Evolutionary conservation across 257 asterid genomes (phyloP), one percentile per base, ranked within the genome.

Genomic region (Solanum ahanhuiri): DNA sequence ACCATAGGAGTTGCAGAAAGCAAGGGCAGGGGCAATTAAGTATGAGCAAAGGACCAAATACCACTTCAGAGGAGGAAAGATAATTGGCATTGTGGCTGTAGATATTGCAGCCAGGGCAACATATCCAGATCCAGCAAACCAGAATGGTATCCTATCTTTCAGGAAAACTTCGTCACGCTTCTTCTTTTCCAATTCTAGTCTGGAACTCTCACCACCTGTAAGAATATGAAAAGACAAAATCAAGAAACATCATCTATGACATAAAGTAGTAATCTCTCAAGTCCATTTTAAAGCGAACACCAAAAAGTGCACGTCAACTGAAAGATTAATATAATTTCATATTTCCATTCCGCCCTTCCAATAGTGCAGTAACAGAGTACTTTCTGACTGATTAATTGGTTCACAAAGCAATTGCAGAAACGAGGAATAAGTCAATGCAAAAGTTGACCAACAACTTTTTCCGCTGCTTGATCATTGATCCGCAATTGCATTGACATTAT

Each of bases 1-100:
- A 82, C 99, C 99, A 23, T 96, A 96, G 23, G 98, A 95, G 88
- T 96, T 96, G 94, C 98, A 96, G 94, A 96, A 95, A 86, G 99
- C 98, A 81, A 96, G 96, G 69, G 98, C 99, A 70, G 99, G 99
- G 87, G 99, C 99, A 79, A 96, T 85, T 72, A 96, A 37, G 88
- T 96, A 96, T 20, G 98, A 90, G 83, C 98, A 96, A 77, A 96
- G 98, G 87, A 96, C 99, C 39, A 95, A 86, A 84, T 96, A 96
- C 99, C 99, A 96, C 86, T 95, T 96, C 23, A 95, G 92, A 35
- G 99, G 96, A 9, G 99, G 99, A 85, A 96, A 96, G 33, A 96
- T 93, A 84, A 91, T 86, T 31, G 98, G 99, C 89, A 96, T 93
- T 60, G 93, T 84, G 39, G 93, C 94, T 79, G 91, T 92, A 43